phyloP scores from a whole-genome alignment of 176 grass and related monocot species.

The Carex scoparia region DNA sequence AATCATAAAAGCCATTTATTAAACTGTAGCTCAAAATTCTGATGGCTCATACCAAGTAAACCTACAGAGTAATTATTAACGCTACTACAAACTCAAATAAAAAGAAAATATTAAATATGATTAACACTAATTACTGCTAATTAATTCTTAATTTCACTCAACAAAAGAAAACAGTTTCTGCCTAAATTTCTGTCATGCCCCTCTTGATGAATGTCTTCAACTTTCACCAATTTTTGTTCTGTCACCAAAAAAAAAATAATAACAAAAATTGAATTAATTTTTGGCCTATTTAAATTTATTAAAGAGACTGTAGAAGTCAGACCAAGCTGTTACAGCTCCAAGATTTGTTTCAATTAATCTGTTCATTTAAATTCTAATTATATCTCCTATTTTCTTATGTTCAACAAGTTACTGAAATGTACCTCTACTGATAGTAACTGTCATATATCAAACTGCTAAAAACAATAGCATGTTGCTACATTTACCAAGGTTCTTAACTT shows the following conservation, averaged over 20 bases:
- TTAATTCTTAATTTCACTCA: background rate
- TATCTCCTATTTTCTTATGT: background rate
- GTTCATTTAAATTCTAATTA: background rate
- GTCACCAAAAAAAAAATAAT: conserved; percentile 2
- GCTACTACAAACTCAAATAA: background rate
- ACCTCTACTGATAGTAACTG: background rate
- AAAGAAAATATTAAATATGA: background rate
- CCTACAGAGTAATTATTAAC: conserved; percentile 23
- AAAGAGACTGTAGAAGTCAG: background rate
- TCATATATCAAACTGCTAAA: background rate
- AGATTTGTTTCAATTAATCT: background rate
- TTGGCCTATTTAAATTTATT: background rate
- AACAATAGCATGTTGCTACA: background rate
- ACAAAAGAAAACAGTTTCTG: conserved; percentile 6
- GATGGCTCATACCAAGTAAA: conserved; percentile 6
- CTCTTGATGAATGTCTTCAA: background rate
- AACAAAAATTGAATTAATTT: background rate
- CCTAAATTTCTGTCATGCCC: background rate
- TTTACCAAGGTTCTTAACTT: background rate
- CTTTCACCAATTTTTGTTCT: background rate
- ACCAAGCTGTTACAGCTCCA: background rate
- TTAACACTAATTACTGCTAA: conserved; percentile 4
- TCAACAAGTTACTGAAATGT: background rate
- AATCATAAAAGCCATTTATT: conserved; percentile 22
- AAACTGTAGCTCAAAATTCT: background rate